Percentiles rank a stretch among this genome's conserved stretches.
Conservation (phyloP, 164 flowering plant species). For the Magnolia officinalis region DNA sequence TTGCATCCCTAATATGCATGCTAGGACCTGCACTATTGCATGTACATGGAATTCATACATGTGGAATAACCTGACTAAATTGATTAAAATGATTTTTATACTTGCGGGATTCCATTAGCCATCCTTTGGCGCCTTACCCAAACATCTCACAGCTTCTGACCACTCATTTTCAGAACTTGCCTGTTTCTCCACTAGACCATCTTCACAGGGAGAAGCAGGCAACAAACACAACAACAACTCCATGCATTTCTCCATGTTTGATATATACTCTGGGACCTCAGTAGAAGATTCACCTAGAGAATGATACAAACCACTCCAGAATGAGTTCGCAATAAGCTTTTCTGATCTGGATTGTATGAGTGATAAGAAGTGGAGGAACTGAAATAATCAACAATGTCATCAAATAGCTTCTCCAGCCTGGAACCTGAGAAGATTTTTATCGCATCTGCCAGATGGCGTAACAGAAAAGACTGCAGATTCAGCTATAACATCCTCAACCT, state of each 20-base stretch:
- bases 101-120: constrained; percentile 72
- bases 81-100: constrained; percentile 17
- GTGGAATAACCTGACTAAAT: neutral
- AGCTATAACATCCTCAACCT: constrained; percentile 73
- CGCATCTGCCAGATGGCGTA: constrained; percentile 53
- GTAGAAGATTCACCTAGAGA: constrained; percentile 45
- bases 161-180: constrained; percentile 43
- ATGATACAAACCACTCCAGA: constrained; percentile 75
- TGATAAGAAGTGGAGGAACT: constrained; percentile 36
- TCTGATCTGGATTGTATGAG: constrained; percentile 28
- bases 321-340: constrained; percentile 51
- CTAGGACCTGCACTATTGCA: neutral
- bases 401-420: constrained; percentile 61
- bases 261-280: constrained; percentile 33
- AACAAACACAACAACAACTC: constrained; percentile 55
- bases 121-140: constrained; percentile 54
- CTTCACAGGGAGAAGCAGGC: constrained; percentile 37
- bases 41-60: neutral
- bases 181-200: constrained; percentile 15
- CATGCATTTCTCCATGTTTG: constrained; percentile 63
- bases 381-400: constrained; percentile 49
- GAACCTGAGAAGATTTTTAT: constrained; percentile 63
- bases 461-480: constrained; percentile 58
- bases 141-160: constrained; percentile 66
- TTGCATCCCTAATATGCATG: too few relatives aligned